Evolutionary conservation across 2,329 filamentous ascomycete genomes (phyloP), one percentile per base, ranked within the genome.

Genomic region (Emericellopsis atlantica): DNA sequence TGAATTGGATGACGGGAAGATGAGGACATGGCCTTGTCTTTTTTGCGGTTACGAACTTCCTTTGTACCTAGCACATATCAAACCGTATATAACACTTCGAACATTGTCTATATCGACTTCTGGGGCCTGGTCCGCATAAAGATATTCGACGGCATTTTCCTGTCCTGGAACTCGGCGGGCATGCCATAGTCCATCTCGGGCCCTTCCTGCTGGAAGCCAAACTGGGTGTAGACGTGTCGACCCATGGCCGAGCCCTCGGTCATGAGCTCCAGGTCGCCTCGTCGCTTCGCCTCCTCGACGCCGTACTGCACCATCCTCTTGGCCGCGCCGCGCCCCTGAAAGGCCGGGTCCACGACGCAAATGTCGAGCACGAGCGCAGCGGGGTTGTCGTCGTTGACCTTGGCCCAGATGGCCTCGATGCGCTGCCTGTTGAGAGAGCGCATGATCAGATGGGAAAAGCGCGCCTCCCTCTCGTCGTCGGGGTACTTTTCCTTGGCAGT

Each of bases 341-440:
- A 74, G 0, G 50, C 56, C 1, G 74, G 73, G 44, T 76, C 62
- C 5, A 76, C 72, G 14, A 57, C 66, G 44, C 70, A 74, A 2
- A 70, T 45, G 41, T 72, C 66, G 41, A 79, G 57, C 1, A 64
- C 63, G 50, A 76, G 64, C 3, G 69, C 57, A 0, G 72, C 64
- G 0, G 72, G 69, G 4, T 56, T 59, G 2, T 55, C 54, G 1
- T 37, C 40, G 3, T 14, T 18, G 21, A 60, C 58, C 38, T 67
- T 68, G 39, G 65, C 57, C 41, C 53, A 54, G 26, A 67, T 55
- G 2, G 64, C 56, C 39, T 65, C 60, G 9, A 62, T 51, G 10
- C 71, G 64, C 1, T 59, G 60, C 44, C 54, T 58, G 48, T 63
- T 58, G 6, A 78, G 56, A 3, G 66, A 67, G 4, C 48, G 42